Evolutionary conservation across 1,284 basidiomycete species (phyloP).

Genomic region (Ceratobasidium sp.): DNA sequence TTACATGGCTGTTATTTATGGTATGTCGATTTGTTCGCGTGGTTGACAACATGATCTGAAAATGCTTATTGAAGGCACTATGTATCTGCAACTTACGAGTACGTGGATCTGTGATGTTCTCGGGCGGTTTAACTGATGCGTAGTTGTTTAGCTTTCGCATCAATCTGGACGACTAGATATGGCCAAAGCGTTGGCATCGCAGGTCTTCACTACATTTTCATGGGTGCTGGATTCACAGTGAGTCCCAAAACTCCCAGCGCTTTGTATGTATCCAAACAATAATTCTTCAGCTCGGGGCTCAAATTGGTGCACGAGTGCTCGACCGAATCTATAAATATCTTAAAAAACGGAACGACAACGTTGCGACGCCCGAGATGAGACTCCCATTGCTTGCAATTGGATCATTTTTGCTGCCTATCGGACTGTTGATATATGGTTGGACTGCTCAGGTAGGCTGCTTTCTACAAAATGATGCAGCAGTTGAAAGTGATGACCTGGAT

Average conservation of each 20-base stretch:
- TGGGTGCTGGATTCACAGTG: slow-evolving; percentile 45
- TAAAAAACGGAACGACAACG: slow-evolving; percentile 47
- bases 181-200: slow-evolving; percentile 50
- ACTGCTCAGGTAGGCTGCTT: slow-evolving; percentile 35
- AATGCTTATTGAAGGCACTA: slow-evolving; percentile 4
- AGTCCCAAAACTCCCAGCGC: neutral
- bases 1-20: slow-evolving; percentile 48
- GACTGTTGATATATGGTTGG: slow-evolving; percentile 40
- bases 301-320: slow-evolving; percentile 49
- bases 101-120: neutral
- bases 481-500: neutral
- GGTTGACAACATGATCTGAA: neutral
- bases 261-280: neutral
- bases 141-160: slow-evolving; percentile 44
- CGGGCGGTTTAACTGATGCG: neutral
- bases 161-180: slow-evolving; percentile 48
- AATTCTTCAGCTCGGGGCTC: slow-evolving; percentile 44
- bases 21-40: slow-evolving; percentile 9
- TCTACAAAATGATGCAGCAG: neutral
- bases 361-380: slow-evolving; percentile 49
- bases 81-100: slow-evolving; percentile 41
- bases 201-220: slow-evolving; percentile 51
- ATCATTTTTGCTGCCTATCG: slow-evolving; percentile 33
- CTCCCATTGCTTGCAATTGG: slow-evolving; percentile 37
- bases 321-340: slow-evolving; percentile 50